phyloP scores from a whole-genome alignment of 805 yeast species.

The Suhomyces vadensis region DNA sequence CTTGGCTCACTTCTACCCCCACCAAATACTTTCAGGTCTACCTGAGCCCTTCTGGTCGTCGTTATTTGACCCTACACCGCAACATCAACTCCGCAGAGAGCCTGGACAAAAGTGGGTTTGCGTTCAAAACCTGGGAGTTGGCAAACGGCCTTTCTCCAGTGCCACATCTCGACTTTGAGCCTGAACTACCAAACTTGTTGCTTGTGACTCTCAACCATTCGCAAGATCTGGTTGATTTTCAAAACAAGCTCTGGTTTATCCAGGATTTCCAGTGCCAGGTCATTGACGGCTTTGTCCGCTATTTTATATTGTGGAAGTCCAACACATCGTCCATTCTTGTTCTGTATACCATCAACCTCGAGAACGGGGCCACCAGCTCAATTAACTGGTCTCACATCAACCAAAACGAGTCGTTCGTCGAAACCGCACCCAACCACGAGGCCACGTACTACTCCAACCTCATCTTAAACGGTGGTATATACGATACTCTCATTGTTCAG shows the following conservation, averaged over 20 bases:
- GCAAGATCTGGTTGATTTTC: conserved; percentile 5
- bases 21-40: conserved; percentile 29
- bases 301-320: conserved; percentile 60
- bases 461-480: conserved; percentile 51
- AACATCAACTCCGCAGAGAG: conserved; percentile 15
- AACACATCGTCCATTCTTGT: conserved; percentile 48
- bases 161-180: conserved; percentile 20
- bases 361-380: conserved; percentile 15
- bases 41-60: conserved; percentile 8
- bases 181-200: conserved; percentile 16
- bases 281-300: conserved; percentile 12
- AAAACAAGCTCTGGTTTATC: conserved; percentile 42
- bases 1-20: conserved; percentile 34
- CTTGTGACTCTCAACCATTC: conserved; percentile 3
- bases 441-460: conserved; percentile 44
- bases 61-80: conserved; percentile 19
- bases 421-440: conserved; percentile 26
- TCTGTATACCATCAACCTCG: conserved; percentile 16
- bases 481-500: conserved; percentile 48
- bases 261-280: conserved; percentile 32
- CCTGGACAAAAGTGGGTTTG: conserved; percentile 19
- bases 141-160: conserved; percentile 9
- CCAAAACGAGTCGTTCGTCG: conserved; percentile 14
- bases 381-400: conserved; percentile 19
- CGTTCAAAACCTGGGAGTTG: conserved; percentile 27